Evolutionary conservation across 148 eudicot species (phyloP).

Genomic region (Cornus kousa): DNA sequence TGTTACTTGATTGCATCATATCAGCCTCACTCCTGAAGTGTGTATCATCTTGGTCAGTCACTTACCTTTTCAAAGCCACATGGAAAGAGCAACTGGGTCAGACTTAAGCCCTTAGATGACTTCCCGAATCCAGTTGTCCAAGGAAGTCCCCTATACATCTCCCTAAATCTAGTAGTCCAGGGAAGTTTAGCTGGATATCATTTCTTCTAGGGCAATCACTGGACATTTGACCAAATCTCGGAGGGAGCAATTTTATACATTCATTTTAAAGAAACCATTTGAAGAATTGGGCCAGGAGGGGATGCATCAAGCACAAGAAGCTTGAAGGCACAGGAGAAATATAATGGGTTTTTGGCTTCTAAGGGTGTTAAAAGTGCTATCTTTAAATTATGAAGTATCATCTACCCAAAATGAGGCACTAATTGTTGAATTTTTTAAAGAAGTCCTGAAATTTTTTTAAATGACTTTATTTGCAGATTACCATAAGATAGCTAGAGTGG

Average conservation of each 20-base stretch:
- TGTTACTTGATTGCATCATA: background rate
- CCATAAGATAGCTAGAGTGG: background rate
- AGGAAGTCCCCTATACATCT: too few relatives aligned
- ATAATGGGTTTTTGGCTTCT: too few relatives aligned
- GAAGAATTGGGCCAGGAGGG: background rate
- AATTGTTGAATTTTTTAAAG: too few relatives aligned
- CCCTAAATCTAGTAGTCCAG: too few relatives aligned
- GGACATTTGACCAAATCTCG: background rate
- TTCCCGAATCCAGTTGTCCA: too few relatives aligned
- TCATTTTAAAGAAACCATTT: background rate
- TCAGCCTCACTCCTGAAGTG: too few relatives aligned
- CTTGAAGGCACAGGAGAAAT: background rate
- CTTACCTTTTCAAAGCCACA: too few relatives aligned
- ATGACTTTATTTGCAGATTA: background rate
- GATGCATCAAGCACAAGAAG: background rate
- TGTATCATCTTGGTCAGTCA: too few relatives aligned
- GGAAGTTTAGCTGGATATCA: too few relatives aligned
- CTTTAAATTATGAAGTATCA: background rate
- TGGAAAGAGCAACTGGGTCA: too few relatives aligned
- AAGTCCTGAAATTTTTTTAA: background rate
- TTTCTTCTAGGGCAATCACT: too few relatives aligned
- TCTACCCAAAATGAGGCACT: background rate
- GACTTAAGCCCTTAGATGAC: too few relatives aligned
- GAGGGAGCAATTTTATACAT: background rate
- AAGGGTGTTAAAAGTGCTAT: background rate